These are phyloP conservation scores for Xylariaceae sp. DNA, from an alignment of 2,329 filamentous ascomycete genomes.

Conservation along the genomic window DNA sequence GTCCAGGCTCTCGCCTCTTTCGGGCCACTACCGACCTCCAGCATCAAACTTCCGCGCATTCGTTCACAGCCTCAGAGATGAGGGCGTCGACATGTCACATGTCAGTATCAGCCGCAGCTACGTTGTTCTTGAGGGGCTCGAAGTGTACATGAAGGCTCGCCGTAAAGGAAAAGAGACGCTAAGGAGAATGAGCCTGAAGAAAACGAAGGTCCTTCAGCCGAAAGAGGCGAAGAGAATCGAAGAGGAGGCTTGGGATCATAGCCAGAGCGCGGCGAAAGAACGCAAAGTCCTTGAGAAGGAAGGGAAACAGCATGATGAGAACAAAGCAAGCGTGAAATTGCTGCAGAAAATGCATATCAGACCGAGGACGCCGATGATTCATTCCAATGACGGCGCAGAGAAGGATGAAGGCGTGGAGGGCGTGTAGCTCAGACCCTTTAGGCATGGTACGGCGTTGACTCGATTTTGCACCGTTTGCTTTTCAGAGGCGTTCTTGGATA, in stretches of 20 bases:
- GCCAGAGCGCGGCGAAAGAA: slow-evolving; percentile 54
- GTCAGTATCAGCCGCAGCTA: slow-evolving; percentile 80
- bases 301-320: slow-evolving; percentile 34
- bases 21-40: slow-evolving; percentile 82
- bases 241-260: slow-evolving; percentile 58
- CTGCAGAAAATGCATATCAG: not conserved
- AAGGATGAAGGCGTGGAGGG: too few relatives aligned
- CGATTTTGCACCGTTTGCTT: too few relatives aligned
- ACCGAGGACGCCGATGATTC: not conserved
- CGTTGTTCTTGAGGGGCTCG: slow-evolving; percentile 75
- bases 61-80: slow-evolving; percentile 65
- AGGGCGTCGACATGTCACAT: slow-evolving; percentile 73
- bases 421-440: too few relatives aligned
- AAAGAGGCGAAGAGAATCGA: slow-evolving; percentile 55
- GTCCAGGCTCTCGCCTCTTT: slow-evolving; percentile 65
- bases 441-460: too few relatives aligned
- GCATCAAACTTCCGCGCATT: slow-evolving; percentile 81
- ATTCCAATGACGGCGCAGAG: too few relatives aligned
- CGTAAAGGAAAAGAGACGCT: slow-evolving; percentile 56
- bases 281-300: slow-evolving; percentile 38
- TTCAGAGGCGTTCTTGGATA: too few relatives aligned
- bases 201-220: slow-evolving; percentile 58
- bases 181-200: slow-evolving; percentile 47
- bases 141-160: slow-evolving; percentile 70
- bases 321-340: slow-evolving; percentile 24